Evolutionary conservation across 805 yeast genomes (phyloP), one percentile per base, ranked within the genome.

Genomic region (Suhomyces faveliae): DNA sequence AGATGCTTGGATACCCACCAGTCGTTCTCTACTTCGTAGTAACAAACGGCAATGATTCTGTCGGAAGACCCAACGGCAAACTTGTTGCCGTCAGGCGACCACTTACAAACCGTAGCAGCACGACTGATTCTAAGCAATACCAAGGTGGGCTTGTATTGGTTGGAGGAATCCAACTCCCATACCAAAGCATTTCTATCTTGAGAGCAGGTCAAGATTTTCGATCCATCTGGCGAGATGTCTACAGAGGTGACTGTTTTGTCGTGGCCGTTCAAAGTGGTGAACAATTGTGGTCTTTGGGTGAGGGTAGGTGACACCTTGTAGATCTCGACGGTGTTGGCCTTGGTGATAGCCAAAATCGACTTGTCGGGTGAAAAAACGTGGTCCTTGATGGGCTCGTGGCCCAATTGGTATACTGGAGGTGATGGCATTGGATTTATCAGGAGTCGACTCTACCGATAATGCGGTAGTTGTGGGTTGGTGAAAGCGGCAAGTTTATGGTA

Each of bases 1-100:
- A 94, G 86, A 71, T 92, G 99, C 69, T 92, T 92, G 11, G 98
- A 89, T 44, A 94, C 91, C 99, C 99, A 94, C 99, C 99, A 94
- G 66, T 94, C 96, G 66, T 92, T 94, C 60, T 90, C 97, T 52
- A 78, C 87, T 70, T 94, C 99, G 65, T 87, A 94, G 71, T 91
- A 94, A 73, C 99, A 94, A 43, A 94, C 87, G 8, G 98, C 97
- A 67, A 94, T 85, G 53, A 87, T 86, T 51, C 98, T 77, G 40
- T 96, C 97, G 41, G 96, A 89, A 2, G 96, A 87, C 0, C 97
- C 99, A 42, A 92, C 98, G 1, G 99, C 99, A 69, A 94, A 94
- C 73, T 94, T 94, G 62, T 72, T 73, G n/a, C 97, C 98, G 57
- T 80, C 81, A 17, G 98, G 97, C 8, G 96, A 87, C 99, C 99